These are phyloP conservation scores for Monilinia polystroma DNA, from an alignment of 2,329 filamentous ascomycete genomes.

Conservation along the genomic window DNA sequence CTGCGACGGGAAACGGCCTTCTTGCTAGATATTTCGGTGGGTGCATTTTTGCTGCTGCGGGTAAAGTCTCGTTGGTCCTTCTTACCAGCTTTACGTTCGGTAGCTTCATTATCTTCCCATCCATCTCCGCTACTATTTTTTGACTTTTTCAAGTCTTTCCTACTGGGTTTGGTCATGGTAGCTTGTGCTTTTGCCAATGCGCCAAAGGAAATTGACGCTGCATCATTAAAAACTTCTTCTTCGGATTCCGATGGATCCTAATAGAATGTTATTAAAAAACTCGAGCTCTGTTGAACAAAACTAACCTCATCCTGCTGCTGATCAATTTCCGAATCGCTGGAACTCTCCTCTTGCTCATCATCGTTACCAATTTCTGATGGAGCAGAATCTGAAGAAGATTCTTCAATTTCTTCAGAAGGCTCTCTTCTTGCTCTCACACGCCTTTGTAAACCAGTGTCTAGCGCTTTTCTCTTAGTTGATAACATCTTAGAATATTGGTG, in stretches of 20 bases:
- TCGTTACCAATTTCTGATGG: constrained; percentile 42
- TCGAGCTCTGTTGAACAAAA: constrained; percentile 1
- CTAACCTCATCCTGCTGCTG: constrained; percentile 35
- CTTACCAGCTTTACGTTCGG: constrained; percentile 44
- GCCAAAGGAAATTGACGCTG: constrained; percentile 75
- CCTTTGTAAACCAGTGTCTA: constrained; percentile 34
- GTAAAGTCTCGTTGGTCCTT: constrained; percentile 45
- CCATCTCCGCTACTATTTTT: constrained; percentile 42
- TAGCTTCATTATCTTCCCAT: constrained; percentile 44
- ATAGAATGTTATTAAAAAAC: constrained; percentile 22
- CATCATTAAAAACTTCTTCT: constrained; percentile 32
- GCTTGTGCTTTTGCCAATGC: constrained; percentile 86
- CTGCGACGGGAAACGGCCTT: constrained; percentile 79
- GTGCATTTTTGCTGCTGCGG: constrained; percentile 82
- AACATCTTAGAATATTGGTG: constrained; percentile 29
- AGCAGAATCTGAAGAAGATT: constrained; percentile 39
- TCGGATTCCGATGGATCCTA: constrained; percentile 29
- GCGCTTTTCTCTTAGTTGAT: constrained; percentile 37
- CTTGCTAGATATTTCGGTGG: constrained; percentile 78
- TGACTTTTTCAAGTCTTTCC: constrained; percentile 38
- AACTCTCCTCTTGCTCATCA: constrained; percentile 39
- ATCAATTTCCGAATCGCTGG: constrained; percentile 39
- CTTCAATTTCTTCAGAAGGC: constrained; percentile 36
- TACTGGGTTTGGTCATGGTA: constrained; percentile 48
- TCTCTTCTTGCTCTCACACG: constrained; percentile 39